Evolutionary conservation across 2,329 filamentous ascomycete genomes (phyloP).

Genomic region (Mycogone perniciosa): DNA sequence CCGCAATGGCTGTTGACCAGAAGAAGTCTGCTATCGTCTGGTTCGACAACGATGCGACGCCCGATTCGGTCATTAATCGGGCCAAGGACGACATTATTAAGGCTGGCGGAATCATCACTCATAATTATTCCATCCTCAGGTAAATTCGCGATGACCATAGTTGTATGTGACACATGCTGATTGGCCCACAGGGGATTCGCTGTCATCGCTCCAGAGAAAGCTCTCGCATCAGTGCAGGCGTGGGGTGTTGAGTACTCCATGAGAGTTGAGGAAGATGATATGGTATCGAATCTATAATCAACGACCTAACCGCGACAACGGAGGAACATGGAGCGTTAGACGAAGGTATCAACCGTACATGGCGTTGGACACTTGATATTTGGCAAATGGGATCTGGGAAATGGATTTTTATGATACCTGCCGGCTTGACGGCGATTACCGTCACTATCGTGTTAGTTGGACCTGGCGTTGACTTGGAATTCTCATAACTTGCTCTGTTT

Average conservation of each 20-base stretch:
- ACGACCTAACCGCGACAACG: too few species aligned
- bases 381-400: too few species aligned
- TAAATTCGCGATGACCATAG: constrained; percentile 35
- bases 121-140: constrained; percentile 65
- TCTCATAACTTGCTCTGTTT: not conserved
- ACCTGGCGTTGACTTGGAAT: not conserved
- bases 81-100: constrained; percentile 66
- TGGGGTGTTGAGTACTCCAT: constrained; percentile 45
- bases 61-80: constrained; percentile 59
- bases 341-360: too few species aligned
- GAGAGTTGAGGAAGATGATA: constrained; percentile 68
- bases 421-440: constrained; percentile 6
- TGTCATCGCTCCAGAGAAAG: constrained; percentile 62
- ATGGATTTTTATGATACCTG: constrained; percentile 4
- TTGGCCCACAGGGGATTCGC: constrained; percentile 61
- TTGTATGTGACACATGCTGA: constrained; percentile 18
- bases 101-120: constrained; percentile 70
- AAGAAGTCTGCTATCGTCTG: constrained; percentile 73
- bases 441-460: not conserved
- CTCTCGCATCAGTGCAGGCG: constrained; percentile 60
- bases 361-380: too few species aligned
- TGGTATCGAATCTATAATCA: constrained; percentile 43
- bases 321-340: too few species aligned
- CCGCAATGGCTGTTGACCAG: constrained; percentile 55
- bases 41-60: constrained; percentile 61